Percentiles rank a stretch among this genome's conserved stretches.
Conservation (phyloP, 2,329 filamentous ascomycete species). For the Ustilaginoidea virens region DNA sequence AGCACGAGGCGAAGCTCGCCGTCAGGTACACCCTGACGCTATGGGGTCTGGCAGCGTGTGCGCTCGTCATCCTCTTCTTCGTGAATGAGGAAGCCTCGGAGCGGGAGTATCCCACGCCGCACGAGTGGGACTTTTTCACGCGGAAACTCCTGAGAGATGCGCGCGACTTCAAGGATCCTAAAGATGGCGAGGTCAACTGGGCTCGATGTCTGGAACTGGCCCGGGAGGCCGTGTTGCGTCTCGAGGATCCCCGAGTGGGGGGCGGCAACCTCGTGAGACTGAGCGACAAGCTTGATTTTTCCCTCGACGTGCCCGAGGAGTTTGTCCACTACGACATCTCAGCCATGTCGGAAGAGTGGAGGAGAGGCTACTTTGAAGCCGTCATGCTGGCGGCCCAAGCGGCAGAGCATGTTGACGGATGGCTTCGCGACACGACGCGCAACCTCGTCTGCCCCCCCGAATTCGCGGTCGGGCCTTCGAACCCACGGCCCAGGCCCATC, state of each 20-base stretch:
- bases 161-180: constrained; percentile 39
- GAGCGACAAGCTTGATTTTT: constrained; percentile 42
- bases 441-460: constrained; percentile 54
- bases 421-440: constrained; percentile 53
- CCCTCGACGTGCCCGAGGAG: constrained; percentile 53
- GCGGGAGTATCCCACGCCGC: constrained; percentile 61
- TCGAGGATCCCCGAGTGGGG: constrained; percentile 56
- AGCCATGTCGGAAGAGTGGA: constrained; percentile 68
- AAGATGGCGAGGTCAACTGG: constrained; percentile 47
- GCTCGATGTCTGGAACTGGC: constrained; percentile 46
- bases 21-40: constrained; percentile 51
- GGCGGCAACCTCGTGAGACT: constrained; percentile 48
- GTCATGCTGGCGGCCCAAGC: constrained; percentile 63
- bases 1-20: constrained; percentile 53
- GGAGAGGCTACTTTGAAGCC: constrained; percentile 69
- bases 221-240: constrained; percentile 40
- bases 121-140: constrained; percentile 63
- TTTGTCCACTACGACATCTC: constrained; percentile 52
- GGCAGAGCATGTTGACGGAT: constrained; percentile 70
- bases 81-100: constrained; percentile 63
- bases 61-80: constrained; percentile 46
- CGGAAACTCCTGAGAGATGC: constrained; percentile 53
- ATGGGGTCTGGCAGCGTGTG: constrained; percentile 46
- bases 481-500: constrained; percentile 62
- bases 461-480: constrained; percentile 67